Conservation (phyloP, 768 basidiomycete genomes). For the Kwoniella dejecticola region DNA sequence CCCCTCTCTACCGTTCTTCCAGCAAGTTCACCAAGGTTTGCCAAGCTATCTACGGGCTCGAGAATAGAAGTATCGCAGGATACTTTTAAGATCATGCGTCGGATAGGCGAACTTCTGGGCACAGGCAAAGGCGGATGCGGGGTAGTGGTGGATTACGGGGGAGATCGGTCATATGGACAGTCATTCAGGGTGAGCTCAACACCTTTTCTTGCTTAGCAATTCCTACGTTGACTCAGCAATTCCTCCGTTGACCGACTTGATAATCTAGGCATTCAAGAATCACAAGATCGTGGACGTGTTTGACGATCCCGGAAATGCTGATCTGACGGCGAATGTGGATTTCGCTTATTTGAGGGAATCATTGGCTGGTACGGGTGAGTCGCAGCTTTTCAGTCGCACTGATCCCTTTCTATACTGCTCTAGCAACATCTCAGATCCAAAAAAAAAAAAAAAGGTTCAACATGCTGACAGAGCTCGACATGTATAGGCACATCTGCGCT, state of each 20-base stretch:
- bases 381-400: too few relatives aligned
- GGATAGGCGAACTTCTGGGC: slow-evolving; percentile 67
- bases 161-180: slow-evolving; percentile 66
- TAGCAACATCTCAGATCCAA: background rate
- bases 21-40: slow-evolving; percentile 70
- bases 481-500: slow-evolving; percentile 58
- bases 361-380: slow-evolving; percentile 66
- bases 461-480: background rate
- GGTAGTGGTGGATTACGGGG: slow-evolving; percentile 88
- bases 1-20: slow-evolving; percentile 60
- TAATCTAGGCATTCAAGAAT: slow-evolving; percentile 76
- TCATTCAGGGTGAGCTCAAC: slow-evolving; percentile 76
- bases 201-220: background rate
- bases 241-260: background rate
- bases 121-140: slow-evolving; percentile 59
- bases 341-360: slow-evolving; percentile 85
- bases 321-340: slow-evolving; percentile 96
- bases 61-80: slow-evolving; percentile 79
- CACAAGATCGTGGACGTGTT: slow-evolving; percentile 86
- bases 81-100: slow-evolving; percentile 68
- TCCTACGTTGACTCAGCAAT: background rate
- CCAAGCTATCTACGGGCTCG: slow-evolving; percentile 67
- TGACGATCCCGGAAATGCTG: slow-evolving; percentile 78
- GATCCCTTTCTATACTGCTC: background rate
- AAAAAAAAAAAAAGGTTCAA: background rate